These are phyloP conservation scores for Mortierella sp. DNA, from an alignment of 371 early-diverging fungal genomes.

Conservation along the genomic window DNA sequence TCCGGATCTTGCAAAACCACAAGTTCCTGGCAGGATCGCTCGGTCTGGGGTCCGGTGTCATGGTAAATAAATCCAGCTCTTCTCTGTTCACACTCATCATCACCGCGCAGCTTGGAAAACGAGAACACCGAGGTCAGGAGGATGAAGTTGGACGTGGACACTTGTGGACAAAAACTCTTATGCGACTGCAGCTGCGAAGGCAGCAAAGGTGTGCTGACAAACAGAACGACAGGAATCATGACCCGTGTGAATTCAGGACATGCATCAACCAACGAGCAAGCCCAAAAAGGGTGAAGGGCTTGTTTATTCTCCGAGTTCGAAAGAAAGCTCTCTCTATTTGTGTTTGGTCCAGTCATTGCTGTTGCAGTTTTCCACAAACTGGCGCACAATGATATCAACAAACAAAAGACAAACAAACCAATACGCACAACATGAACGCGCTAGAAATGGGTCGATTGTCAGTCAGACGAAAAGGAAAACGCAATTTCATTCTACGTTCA, in stretches of 20 bases:
- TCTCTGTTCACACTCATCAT: not conserved
- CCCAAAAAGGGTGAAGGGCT: not conserved
- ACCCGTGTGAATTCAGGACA: not conserved
- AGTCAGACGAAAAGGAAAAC: not conserved
- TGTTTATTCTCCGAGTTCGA: constrained; percentile 3
- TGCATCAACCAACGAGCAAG: not conserved
- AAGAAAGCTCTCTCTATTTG: not conserved
- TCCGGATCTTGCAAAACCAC: constrained; percentile 53
- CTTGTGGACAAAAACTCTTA: not conserved
- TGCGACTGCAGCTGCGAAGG: not conserved
- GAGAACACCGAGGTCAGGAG: not conserved
- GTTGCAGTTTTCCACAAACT: not conserved
- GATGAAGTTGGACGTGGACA: not conserved
- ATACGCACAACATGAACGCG: no score
- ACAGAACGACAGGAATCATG: not conserved
- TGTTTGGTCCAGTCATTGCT: constrained; percentile 1
- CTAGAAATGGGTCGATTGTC: not conserved
- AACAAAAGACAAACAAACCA: not conserved
- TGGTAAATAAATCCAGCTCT: constrained; percentile 23
- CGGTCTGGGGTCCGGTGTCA: constrained; percentile 55
- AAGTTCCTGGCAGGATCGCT: constrained; percentile 54
- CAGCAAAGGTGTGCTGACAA: not conserved
- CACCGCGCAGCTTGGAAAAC: not conserved
- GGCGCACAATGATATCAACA: not conserved
- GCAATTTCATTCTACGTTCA: not conserved